Evolutionary conservation across 768 basidiomycete genomes (phyloP).

Genomic region (Mycena vitilis): DNA sequence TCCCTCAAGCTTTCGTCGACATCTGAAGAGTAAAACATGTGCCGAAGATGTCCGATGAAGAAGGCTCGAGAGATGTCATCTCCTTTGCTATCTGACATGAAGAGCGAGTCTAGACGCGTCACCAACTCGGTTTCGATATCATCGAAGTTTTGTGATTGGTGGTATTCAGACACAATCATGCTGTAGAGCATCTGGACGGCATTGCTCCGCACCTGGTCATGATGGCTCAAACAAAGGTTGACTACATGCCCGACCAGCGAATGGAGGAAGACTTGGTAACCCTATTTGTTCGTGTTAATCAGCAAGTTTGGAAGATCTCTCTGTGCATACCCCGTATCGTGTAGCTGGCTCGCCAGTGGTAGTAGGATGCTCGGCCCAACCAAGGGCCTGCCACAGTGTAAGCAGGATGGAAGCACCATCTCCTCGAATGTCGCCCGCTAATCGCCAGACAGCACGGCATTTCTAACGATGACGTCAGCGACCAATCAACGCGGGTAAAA

Average conservation of each 20-base stretch:
- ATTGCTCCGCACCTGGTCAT: conserved; percentile 90
- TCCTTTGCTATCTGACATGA: conserved; percentile 93
- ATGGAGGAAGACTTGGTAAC: conserved; percentile 87
- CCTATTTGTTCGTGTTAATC: conserved; percentile 54
- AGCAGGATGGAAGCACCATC: conserved; percentile 87
- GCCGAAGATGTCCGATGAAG: conserved; percentile 90
- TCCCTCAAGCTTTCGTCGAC: conserved; percentile 85
- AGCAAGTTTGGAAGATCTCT: conserved; percentile 7
- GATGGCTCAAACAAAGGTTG: conserved; percentile 93
- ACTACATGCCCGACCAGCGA: conserved; percentile 91
- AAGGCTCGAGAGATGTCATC: conserved; percentile 93
- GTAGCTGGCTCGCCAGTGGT: conserved; percentile 64
- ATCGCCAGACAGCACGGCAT: conserved; percentile 94
- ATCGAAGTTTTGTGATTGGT: conserved; percentile 86
- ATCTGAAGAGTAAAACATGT: conserved; percentile 86
- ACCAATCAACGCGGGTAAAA: not conserved
- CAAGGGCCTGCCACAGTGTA: conserved; percentile 87
- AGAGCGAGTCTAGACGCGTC: conserved; percentile 88
- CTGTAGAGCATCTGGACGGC: conserved; percentile 94
- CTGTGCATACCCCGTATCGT: conserved; percentile 73
- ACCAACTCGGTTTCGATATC: conserved; percentile 94
- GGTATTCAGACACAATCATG: conserved; percentile 95
- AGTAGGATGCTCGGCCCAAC: conserved; percentile 74
- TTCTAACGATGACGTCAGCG: conserved; percentile 62
- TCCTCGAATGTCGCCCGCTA: conserved; percentile 95